Evolutionary conservation across 2,329 filamentous ascomycete genomes (phyloP).

Genomic region (Ceratocystiopsis brevicomis): DNA sequence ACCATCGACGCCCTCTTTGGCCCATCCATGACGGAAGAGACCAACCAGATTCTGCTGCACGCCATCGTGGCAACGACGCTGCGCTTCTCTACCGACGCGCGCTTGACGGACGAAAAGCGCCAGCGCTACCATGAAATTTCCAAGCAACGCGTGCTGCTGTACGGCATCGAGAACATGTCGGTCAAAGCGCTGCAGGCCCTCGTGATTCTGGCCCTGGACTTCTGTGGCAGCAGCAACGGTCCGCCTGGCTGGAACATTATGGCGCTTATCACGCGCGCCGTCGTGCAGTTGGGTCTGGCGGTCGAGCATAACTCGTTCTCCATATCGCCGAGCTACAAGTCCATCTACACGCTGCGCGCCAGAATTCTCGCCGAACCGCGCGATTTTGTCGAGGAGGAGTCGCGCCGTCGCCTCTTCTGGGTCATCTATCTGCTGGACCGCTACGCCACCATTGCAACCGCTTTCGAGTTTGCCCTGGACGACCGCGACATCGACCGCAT

Average conservation of each 20-base stretch:
- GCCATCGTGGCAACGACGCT: slow-evolving; percentile 79
- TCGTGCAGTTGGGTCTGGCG: slow-evolving; percentile 71
- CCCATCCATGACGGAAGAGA: slow-evolving; percentile 54
- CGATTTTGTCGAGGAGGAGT: slow-evolving; percentile 81
- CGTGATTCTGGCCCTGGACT: slow-evolving; percentile 68
- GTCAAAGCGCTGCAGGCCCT: slow-evolving; percentile 76
- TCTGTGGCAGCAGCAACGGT: slow-evolving; percentile 73
- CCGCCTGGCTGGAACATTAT: slow-evolving; percentile 85
- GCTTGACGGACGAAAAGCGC: slow-evolving; percentile 54
- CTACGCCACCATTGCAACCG: slow-evolving; percentile 77
- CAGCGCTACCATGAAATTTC: slow-evolving; percentile 61
- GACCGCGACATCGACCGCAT: slow-evolving; percentile 80
- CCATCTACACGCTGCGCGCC: slow-evolving; percentile 74
- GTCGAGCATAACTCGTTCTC: slow-evolving; percentile 67
- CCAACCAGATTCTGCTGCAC: slow-evolving; percentile 66
- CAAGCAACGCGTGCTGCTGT: slow-evolving; percentile 71
- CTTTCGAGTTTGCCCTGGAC: slow-evolving; percentile 78
- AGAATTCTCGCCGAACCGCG: slow-evolving; percentile 68
- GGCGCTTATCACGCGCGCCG: slow-evolving; percentile 70
- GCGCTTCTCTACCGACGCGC: slow-evolving; percentile 59
- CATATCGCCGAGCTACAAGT: slow-evolving; percentile 59
- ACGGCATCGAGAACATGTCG: slow-evolving; percentile 76
- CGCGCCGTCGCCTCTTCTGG: slow-evolving; percentile 72
- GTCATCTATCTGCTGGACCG: slow-evolving; percentile 83
- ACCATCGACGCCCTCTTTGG: slow-evolving; percentile 72